Base-by-base conservation (phyloP, 1,284 basidiomycete species). In the Coniferiporia weirii region DNA sequence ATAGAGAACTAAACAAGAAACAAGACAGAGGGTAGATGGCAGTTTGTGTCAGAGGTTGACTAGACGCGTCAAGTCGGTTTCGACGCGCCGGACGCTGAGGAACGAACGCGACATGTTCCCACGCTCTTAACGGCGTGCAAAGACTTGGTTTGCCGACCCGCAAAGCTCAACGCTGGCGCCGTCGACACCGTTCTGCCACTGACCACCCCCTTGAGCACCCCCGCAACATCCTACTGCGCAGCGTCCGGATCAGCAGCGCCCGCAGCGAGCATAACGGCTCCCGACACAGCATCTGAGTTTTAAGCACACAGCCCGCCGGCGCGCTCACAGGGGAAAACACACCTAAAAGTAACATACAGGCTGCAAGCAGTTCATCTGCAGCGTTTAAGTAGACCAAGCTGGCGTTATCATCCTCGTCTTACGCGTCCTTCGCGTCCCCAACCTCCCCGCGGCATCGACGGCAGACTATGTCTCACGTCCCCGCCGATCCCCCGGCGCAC, bases 401-500 rank as follows among this genome's bases (percentile, higher is more conserved):
- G 54, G 59, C 59, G 35, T 46, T 52, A 27, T 36, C 59, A 44
- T 52, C 53, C 5, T 57, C 56, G 8, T 60, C 59, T 17, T 58
- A 58, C 56, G 56, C 51, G 43, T 51, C 59, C 20, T 56, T 51
- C 53, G 54, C 52, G 35, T 59, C 52, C 27, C 58, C 58, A 45
- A 49, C 54, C 15, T 61, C 59, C 27, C 48, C 59, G 19, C 54
- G 54, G 36, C 60, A 61, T 36, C 60, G 60, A 27, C 56, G 60
- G 19, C 60, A 61, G 56, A 61, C 60, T n/a, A 36, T 59, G 35
- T 54, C 57, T 15, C 52, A 54, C 10, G 46, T 44, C 6, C 44
- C 50, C 5, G 50, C 40, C 51, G 51, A 49, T 22, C 15, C 34
- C 27, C 27, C 58, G 12, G 19, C 27, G 12, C 48, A 32, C 27